Percentiles rank a stretch among this genome's conserved stretches.
Conservation (phyloP, 148 eudicot genomes). For the Chenopodium suecicum region DNA sequence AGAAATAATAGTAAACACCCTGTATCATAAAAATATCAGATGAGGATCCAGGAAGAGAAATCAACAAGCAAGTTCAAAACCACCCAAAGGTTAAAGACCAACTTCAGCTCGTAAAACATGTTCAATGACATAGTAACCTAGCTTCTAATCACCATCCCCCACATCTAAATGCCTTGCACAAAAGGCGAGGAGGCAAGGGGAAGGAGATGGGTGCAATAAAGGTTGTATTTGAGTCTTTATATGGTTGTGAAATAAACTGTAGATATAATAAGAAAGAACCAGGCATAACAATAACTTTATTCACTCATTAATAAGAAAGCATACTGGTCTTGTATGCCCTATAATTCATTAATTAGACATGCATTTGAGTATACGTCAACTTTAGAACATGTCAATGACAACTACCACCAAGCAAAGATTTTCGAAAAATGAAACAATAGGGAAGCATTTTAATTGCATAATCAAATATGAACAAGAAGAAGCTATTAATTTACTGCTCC, state of each 20-base stretch:
- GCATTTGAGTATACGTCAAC: not conserved
- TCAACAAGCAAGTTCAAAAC: not conserved
- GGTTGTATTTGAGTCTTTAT: not conserved
- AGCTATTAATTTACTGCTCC: not conserved
- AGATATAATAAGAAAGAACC: not conserved
- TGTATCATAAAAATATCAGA: constrained; percentile 56
- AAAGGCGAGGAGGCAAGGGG: not conserved
- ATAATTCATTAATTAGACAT: no score
- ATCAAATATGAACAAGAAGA: not conserved
- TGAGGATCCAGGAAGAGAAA: constrained; percentile 39
- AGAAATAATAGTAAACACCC: constrained; percentile 99
- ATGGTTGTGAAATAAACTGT: not conserved
- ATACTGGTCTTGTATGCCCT: not conserved
- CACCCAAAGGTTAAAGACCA: not conserved
- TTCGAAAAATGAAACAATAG: not conserved
- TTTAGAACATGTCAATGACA: not conserved
- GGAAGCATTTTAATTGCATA: not conserved
- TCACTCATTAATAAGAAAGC: not conserved
- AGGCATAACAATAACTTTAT: not conserved
- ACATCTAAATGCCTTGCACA: not conserved
- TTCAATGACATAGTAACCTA: not conserved
- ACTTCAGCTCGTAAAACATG: not conserved
- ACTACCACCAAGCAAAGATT: not conserved
- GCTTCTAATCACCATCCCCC: constrained; percentile 7
- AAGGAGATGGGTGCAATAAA: not conserved